These are phyloP conservation scores for Auricularia sp. DNA, from an alignment of 768 basidiomycete genomes.

Conservation along the genomic window DNA sequence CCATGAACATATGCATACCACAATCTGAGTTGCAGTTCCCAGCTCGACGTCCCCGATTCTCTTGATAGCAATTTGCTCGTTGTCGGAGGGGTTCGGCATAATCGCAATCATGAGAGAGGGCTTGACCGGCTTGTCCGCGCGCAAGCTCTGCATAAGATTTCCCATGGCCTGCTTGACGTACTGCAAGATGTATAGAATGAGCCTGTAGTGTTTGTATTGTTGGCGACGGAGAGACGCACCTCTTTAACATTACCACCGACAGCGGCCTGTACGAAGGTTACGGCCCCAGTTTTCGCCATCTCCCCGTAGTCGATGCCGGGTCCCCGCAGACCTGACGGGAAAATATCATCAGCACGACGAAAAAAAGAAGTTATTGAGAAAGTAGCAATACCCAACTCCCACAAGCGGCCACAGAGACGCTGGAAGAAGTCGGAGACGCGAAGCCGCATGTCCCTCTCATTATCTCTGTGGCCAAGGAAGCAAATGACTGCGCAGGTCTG, in stretches of 20 bases:
- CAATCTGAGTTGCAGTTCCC: slow-evolving; percentile 37
- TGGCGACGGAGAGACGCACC: background rate
- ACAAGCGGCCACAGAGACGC: too few species aligned
- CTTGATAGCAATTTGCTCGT: slow-evolving; percentile 31
- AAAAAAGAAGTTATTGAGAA: too few species aligned
- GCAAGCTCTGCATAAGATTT: too few species aligned
- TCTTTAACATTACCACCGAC: background rate
- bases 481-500: background rate
- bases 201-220: too few species aligned
- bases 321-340: too few species aligned
- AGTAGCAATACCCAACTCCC: too few species aligned
- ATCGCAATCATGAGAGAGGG: background rate
- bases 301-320: too few species aligned
- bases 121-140: background rate
- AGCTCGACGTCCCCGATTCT: slow-evolving; percentile 41
- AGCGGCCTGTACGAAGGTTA: background rate
- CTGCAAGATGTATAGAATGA: background rate
- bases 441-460: background rate
- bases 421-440: too few species aligned
- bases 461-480: background rate
- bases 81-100: background rate
- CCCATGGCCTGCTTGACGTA: background rate
- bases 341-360: too few species aligned
- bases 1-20: slow-evolving; percentile 18
- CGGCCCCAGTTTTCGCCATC: too few species aligned